phyloP scores from a whole-genome alignment of 2,329 filamentous ascomycete genomes.

The Cryphonectria parasitica region DNA sequence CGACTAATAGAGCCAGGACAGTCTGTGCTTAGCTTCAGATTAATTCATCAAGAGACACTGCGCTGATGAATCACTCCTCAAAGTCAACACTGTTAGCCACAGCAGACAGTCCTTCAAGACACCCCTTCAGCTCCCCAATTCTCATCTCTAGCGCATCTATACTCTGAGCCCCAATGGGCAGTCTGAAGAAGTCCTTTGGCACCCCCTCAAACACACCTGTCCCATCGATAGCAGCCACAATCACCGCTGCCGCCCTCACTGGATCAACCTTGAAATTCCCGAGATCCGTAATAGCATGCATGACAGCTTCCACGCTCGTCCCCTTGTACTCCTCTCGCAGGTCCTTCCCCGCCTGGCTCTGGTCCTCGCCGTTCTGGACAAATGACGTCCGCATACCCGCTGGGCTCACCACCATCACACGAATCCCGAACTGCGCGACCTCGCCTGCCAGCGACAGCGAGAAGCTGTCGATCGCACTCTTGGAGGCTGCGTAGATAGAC shows the following conservation, averaged over 20 bases:
- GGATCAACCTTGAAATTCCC: conserved; percentile 15
- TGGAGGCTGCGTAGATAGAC: conserved; percentile 17
- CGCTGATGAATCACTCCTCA: not conserved
- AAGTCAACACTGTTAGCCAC: conserved; percentile 15
- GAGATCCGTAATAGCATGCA: not conserved
- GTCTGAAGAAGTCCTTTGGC: not conserved
- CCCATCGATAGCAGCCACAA: conserved; percentile 24
- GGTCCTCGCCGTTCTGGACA: not conserved
- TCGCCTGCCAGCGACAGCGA: conserved; percentile 13
- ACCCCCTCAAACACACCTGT: conserved; percentile 18
- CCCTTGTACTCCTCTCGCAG: conserved; percentile 15
- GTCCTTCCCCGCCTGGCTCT: no score
- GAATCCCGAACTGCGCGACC: conserved; percentile 19
- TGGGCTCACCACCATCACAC: conserved; percentile 18
- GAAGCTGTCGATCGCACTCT: conserved; percentile 24
- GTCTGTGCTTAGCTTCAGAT: no score
- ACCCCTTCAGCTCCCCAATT: conserved; percentile 10
- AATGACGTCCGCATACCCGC: conserved; percentile 23
- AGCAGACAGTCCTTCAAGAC: not conserved
- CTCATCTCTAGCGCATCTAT: not conserved
- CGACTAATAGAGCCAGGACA: no score
- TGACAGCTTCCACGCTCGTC: conserved; percentile 7
- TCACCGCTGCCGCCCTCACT: conserved; percentile 1
- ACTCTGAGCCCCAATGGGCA: conserved; percentile 16
- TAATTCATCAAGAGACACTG: no score